Base-by-base conservation (phyloP, 169 alveolate species). In the Neospora caninum region DNA sequence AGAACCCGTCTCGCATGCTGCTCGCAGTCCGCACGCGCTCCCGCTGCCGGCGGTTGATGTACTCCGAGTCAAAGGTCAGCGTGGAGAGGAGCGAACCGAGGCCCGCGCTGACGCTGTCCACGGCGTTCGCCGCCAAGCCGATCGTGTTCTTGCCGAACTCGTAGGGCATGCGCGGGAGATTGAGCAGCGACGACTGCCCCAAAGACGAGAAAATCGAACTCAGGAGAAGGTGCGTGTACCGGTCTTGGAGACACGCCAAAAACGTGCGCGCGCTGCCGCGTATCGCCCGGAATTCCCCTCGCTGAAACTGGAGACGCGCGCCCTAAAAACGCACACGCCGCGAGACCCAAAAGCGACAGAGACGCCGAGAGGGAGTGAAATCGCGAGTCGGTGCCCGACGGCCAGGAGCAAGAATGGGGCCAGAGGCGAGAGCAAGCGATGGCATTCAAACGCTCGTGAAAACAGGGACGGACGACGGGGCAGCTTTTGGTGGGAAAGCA, bases 11-110 rank as follows among this genome's bases (percentile, higher is more conserved):
- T 38, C 97, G 95, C 96, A 98, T 96, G 93, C 97, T 97, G 18
- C 97, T 94, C 34, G 97, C 92, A 38, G 95, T 94, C 54, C 95
- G 96, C 80, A 91, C 95, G 34, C 95, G 83, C 80, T 94, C 98
- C 64, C 97, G 93, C 95, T 97, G 98, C 73, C 98, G 96, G 67
- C 97, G 95, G 94, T 98, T 98, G 70, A 98, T 97, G 88, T 98
- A 98, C 94, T 98, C 99, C 69, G 97, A 93, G 96, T 98, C 99
- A 83, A 98, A 96, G 73, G 99, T 98, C 78, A 98, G 96, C 92
- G 97, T 97, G 31, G 99, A 97, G 31, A 98, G 96, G 73, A 98
- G 91, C 54, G 96, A 95, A 41, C 98, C 98, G 34, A 97, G 94
- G 36, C 97, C 98, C 29, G 98, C 96, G 95, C 97, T 97, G 53